These are phyloP conservation scores for Neopestalotiopsis clavispora DNA, from an alignment of 2,329 filamentous ascomycete genomes.

Conservation along the genomic window DNA sequence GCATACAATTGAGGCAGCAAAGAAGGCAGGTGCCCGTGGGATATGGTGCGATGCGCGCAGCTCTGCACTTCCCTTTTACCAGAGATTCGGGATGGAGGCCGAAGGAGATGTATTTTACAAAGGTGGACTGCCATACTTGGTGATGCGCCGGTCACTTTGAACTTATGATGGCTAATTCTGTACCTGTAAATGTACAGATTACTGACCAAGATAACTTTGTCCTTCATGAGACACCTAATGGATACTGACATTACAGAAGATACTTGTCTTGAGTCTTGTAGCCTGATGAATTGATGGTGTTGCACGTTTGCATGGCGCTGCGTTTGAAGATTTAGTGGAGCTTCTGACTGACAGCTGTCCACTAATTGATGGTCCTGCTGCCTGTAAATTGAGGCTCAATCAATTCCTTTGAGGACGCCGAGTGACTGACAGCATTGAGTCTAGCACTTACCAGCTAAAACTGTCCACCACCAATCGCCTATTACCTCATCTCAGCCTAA, in stretches of 20 bases:
- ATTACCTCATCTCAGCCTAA: not conserved
- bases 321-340: not conserved
- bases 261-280: not conserved
- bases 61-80: constrained; percentile 29
- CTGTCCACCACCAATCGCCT: not conserved
- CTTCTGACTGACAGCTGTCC: not conserved
- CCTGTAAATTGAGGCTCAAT: not conserved
- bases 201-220: not conserved
- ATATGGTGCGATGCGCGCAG: constrained; percentile 32
- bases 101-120: constrained; percentile 29
- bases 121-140: constrained; percentile 28
- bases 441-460: not conserved
- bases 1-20: constrained; percentile 26
- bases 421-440: not conserved
- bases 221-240: not conserved
- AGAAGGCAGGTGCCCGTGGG: constrained; percentile 22
- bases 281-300: not conserved
- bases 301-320: not conserved
- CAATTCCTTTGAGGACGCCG: not conserved
- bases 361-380: not conserved
- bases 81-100: constrained; percentile 27
- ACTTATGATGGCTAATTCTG: not conserved
- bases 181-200: not conserved
- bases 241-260: too few species aligned
- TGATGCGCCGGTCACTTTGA: constrained; percentile 21